A percentile compares a stretch with the other conserved stretches of the same genome.
Evolutionary conservation across 495 filamentous ascomycete species (phyloP).

Genomic region (Hypoxylon perforatum): DNA sequence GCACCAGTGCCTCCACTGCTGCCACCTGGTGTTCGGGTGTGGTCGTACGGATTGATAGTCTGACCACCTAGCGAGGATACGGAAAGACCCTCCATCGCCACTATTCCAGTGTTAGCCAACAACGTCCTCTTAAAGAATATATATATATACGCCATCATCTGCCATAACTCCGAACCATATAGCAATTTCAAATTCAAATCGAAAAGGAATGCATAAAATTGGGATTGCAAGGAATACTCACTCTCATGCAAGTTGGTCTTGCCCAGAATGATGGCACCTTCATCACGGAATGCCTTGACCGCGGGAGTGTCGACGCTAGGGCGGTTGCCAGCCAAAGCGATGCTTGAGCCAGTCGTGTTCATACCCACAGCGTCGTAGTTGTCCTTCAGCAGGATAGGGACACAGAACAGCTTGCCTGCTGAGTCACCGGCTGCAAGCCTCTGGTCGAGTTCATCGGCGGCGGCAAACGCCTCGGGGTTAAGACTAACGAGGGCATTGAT

Average conservation of each 20-base stretch:
- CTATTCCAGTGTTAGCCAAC: constrained; percentile 22
- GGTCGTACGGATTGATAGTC: constrained; percentile 71
- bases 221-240: constrained; percentile 3
- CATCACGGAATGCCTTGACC: constrained; percentile 60
- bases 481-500: constrained; percentile 68
- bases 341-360: constrained; percentile 66
- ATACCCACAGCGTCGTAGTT: constrained; percentile 66
- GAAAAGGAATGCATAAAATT: not conserved
- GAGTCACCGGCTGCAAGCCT: constrained; percentile 56
- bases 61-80: constrained; percentile 72
- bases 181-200: constrained; percentile 14
- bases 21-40: constrained; percentile 69
- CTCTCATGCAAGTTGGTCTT: constrained; percentile 73
- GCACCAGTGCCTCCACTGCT: constrained; percentile 72
- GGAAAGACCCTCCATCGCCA: constrained; percentile 70
- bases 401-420: constrained; percentile 62
- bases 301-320: constrained; percentile 61
- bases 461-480: constrained; percentile 60
- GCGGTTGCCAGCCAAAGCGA: constrained; percentile 56
- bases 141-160: not conserved
- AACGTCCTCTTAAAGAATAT: not conserved
- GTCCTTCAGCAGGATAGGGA: constrained; percentile 73
- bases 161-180: not conserved
- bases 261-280: constrained; percentile 73
- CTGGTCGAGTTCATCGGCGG: constrained; percentile 61